These are phyloP conservation scores for Viola odorata DNA, from an alignment of 345 rosid species.

Conservation along the genomic window DNA sequence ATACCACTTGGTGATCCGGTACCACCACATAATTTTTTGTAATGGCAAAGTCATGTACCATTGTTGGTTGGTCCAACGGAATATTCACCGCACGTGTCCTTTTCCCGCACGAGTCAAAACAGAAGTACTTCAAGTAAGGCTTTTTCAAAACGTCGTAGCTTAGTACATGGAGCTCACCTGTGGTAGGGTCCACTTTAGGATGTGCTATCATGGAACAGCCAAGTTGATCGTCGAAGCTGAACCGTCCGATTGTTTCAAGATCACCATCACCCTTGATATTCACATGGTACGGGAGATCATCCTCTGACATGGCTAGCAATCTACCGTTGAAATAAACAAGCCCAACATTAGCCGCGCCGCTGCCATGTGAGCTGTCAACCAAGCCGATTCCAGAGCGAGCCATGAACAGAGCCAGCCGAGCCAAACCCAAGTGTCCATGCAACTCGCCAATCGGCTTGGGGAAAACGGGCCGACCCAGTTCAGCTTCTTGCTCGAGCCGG, in stretches of 20 bases:
- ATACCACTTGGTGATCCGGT: slow-evolving; percentile 76
- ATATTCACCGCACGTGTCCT: slow-evolving; percentile 49
- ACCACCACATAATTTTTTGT: slow-evolving; percentile 47
- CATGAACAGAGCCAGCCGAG: slow-evolving; percentile 47
- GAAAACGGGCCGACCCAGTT: slow-evolving; percentile 49
- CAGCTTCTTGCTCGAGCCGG: slow-evolving; percentile 55
- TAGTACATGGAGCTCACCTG: slow-evolving; percentile 53
- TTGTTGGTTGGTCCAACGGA: slow-evolving; percentile 42
- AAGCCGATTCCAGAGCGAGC: slow-evolving; percentile 52
- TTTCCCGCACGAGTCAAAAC: slow-evolving; percentile 38
- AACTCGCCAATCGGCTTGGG: slow-evolving; percentile 77
- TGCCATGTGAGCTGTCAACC: slow-evolving; percentile 49
- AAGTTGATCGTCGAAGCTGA: slow-evolving; percentile 47
- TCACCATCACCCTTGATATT: slow-evolving; percentile 43
- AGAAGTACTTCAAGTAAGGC: slow-evolving; percentile 57
- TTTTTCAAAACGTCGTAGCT: slow-evolving; percentile 50
- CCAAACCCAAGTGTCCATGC: slow-evolving; percentile 65
- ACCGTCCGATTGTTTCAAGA: slow-evolving; percentile 54
- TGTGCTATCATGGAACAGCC: slow-evolving; percentile 61
- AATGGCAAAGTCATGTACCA: slow-evolving; percentile 73
- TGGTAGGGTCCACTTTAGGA: slow-evolving; percentile 63
- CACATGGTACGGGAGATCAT: slow-evolving; percentile 69
- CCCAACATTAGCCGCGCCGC: slow-evolving; percentile 73
- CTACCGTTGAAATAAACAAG: slow-evolving; percentile 56
- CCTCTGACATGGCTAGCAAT: slow-evolving; percentile 75